Evolutionary conservation across 768 basidiomycete species (phyloP).

Genomic region (Albatrellus ellisii): DNA sequence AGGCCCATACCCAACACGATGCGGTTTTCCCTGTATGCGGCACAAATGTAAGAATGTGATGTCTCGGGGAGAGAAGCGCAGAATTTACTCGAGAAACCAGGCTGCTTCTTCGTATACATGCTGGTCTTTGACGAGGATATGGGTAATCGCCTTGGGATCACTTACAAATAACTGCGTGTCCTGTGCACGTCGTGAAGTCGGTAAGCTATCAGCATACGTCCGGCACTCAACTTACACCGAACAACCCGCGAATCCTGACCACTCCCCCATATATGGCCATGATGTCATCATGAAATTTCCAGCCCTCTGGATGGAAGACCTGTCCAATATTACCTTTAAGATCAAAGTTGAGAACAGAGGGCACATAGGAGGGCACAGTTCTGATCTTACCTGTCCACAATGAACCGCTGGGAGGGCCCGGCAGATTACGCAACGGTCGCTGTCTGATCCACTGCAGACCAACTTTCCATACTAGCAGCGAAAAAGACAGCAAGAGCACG

Average conservation of each 20-base stretch:
- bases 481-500: not conserved
- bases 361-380: not conserved
- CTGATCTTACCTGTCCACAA: not conserved
- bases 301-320: not conserved
- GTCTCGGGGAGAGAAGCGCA: not conserved
- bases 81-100: not conserved
- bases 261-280: not conserved
- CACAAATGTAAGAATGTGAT: not conserved
- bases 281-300: not conserved
- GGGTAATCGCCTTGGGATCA: not conserved
- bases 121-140: slow-evolving; percentile 2
- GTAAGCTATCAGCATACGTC: not conserved
- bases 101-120: slow-evolving; percentile 1
- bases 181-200: not conserved
- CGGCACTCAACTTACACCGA: not conserved
- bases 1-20: not conserved
- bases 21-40: not conserved
- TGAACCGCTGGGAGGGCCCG: not conserved
- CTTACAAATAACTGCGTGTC: not conserved
- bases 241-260: not conserved
- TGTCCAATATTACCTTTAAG: not conserved
- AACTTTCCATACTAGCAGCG: not conserved
- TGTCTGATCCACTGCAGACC: not conserved
- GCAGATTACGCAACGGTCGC: not conserved
- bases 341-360: not conserved